phyloP scores from a whole-genome alignment of 495 filamentous ascomycete genomes.

The Chlorociboria aeruginascens region DNA sequence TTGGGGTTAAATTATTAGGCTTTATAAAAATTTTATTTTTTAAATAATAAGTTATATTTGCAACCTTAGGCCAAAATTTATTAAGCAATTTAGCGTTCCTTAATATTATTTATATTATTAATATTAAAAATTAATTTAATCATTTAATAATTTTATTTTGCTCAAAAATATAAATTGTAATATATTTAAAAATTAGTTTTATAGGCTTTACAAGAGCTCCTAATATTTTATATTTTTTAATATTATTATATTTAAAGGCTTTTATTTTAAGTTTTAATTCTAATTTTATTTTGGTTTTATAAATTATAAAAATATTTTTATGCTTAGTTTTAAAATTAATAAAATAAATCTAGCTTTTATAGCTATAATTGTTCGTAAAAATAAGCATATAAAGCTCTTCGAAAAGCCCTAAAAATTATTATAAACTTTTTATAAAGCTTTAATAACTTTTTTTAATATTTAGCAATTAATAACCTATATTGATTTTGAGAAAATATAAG shows the following conservation, averaged over 20 bases:
- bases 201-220: not conserved
- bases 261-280: slow-evolving; percentile 1
- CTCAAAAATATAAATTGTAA: not conserved
- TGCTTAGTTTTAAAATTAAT: not conserved
- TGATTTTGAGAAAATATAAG: not conserved
- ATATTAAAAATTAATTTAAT: not conserved
- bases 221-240: not conserved
- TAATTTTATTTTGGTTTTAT: not conserved
- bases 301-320: not conserved
- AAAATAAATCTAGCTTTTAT: not conserved
- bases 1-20: too few relatives aligned
- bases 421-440: not conserved
- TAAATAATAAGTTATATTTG: not conserved
- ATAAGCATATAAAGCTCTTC: not conserved
- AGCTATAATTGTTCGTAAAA: not conserved
- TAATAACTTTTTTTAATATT: not conserved
- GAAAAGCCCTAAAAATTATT: not conserved
- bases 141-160: slow-evolving; percentile 1
- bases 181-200: slow-evolving; percentile 4
- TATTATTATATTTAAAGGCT: slow-evolving; percentile 2
- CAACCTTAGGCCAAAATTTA: not conserved
- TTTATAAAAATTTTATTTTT: slow-evolving; percentile 2
- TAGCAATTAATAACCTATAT: not conserved
- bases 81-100: not conserved
- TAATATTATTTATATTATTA: not conserved